phyloP scores from a whole-genome alignment of 1,139 yeast species.

The Geotrichum europaeum region DNA sequence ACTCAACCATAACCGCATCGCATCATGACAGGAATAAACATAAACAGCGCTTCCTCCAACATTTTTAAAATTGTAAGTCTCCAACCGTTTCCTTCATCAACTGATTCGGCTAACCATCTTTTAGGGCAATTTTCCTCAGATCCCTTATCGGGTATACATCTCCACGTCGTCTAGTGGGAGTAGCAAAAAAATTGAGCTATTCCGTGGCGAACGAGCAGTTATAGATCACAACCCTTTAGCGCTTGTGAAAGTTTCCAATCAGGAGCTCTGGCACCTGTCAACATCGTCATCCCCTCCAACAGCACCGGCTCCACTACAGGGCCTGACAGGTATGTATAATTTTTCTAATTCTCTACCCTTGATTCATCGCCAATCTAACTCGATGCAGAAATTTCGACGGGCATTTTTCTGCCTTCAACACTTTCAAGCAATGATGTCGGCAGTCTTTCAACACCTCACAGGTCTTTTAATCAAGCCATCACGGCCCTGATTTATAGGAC shows the following conservation, averaged over 20 bases:
- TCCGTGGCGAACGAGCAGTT: slow-evolving; percentile 55
- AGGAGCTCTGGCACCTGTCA: slow-evolving; percentile 55
- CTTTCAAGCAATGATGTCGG: slow-evolving; percentile 34
- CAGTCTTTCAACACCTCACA: slow-evolving; percentile 41
- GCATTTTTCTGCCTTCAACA: slow-evolving; percentile 34
- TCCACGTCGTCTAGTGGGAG: slow-evolving; percentile 31
- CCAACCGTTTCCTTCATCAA: neutral
- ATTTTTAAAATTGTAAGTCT: slow-evolving; percentile 27
- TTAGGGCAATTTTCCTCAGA: slow-evolving; percentile 28
- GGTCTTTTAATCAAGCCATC: slow-evolving; percentile 56
- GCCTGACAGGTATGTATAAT: slow-evolving; percentile 11
- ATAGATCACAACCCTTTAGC: slow-evolving; percentile 48
- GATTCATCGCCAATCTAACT: neutral
- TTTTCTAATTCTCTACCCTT: neutral
- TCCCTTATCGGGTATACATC: slow-evolving; percentile 33
- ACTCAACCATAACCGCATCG: neutral
- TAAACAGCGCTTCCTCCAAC: slow-evolving; percentile 28
- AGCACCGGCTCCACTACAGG: slow-evolving; percentile 24
- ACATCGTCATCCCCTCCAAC: slow-evolving; percentile 35
- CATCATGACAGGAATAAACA: slow-evolving; percentile 14
- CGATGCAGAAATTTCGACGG: slow-evolving; percentile 33
- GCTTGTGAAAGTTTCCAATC: slow-evolving; percentile 53
- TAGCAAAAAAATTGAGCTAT: slow-evolving; percentile 36
- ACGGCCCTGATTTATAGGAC: slow-evolving; percentile 48
- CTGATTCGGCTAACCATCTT: neutral